A percentile compares a stretch with the other conserved stretches of the same genome.
These are phyloP conservation scores for Coleophoma eucalyptorum DNA, from an alignment of 2,329 filamentous ascomycete species.

Conservation along the genomic window DNA sequence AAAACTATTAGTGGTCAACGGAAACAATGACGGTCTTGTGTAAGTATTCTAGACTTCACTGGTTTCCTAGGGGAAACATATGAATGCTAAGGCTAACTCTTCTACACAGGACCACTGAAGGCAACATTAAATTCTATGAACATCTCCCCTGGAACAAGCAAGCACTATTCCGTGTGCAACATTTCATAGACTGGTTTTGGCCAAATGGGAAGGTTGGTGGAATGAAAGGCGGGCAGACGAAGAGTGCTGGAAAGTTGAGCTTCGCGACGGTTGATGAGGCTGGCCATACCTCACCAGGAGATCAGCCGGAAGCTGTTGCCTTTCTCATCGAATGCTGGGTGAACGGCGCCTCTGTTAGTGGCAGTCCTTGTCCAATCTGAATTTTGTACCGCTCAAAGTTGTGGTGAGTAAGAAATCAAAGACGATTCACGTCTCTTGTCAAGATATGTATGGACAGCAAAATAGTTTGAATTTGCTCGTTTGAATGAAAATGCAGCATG, in stretches of 20 bases:
- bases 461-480: no score
- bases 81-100: background rate
- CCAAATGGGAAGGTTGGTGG: background rate
- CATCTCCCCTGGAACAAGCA: background rate
- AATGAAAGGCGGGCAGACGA: constrained; percentile 2
- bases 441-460: no score
- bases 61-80: background rate
- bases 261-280: background rate
- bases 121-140: background rate
- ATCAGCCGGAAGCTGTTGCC: background rate
- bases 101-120: background rate
- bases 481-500: no score
- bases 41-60: background rate
- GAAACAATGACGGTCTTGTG: background rate
- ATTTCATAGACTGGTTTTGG: constrained; percentile 1
- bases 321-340: background rate
- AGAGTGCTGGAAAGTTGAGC: constrained; percentile 1
- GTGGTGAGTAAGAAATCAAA: no score
- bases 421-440: no score
- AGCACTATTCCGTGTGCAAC: background rate
- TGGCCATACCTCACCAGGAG: background rate
- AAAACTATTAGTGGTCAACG: background rate
- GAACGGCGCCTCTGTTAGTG: background rate
- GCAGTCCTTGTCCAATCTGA: background rate
- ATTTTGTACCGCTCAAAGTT: background rate